These are phyloP conservation scores for Pseudocercospora fuligena DNA, from an alignment of 2,329 filamentous ascomycete species.

Conservation along the genomic window DNA sequence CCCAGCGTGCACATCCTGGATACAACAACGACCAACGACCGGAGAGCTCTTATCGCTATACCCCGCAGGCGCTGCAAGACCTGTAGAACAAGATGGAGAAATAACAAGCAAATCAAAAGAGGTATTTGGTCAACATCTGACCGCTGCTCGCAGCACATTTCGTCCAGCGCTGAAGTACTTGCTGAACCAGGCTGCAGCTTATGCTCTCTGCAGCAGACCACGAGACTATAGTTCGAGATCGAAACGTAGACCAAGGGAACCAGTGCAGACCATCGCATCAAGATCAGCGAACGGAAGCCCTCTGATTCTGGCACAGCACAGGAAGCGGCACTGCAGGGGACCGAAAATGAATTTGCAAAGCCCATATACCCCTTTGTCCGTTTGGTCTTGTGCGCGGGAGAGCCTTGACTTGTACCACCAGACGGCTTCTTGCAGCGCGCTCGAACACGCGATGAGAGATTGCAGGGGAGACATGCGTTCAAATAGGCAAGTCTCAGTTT, in stretches of 20 bases:
- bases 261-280: too few species aligned
- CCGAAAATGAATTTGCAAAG: neutral
- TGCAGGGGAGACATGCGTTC: constrained; percentile 7
- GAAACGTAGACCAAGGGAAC: neutral
- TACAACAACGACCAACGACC: too few species aligned
- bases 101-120: neutral
- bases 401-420: constrained; percentile 2
- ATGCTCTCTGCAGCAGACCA: neutral
- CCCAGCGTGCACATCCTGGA: neutral
- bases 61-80: neutral
- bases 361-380: neutral
- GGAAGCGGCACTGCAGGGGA: neutral
- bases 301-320: neutral
- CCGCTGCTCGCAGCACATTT: neutral
- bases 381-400: constrained; percentile 1
- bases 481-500: neutral
- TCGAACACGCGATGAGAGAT: constrained; percentile 7
- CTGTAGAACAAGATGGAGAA: neutral
- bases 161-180: neutral
- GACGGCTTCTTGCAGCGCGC: constrained; percentile 6
- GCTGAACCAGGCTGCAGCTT: neutral
- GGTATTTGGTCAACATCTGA: neutral
- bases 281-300: too few species aligned
- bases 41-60: too few species aligned
- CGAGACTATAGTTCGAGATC: neutral